phyloP scores from a whole-genome alignment of 441 rosid genomes.

The Monsonia emarginata region DNA sequence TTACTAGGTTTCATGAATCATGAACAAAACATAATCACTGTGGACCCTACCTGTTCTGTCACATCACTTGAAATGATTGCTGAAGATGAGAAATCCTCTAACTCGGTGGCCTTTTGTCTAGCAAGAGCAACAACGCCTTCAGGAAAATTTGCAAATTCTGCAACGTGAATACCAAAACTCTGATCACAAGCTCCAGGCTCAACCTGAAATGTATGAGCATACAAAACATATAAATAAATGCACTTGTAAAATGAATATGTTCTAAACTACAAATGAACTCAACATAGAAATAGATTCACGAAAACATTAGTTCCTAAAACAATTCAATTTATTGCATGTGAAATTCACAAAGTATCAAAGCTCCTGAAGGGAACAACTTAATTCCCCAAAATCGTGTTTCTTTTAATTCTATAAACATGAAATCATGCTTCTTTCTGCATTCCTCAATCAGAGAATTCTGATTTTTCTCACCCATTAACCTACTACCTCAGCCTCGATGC shows the following conservation, averaged over 20 bases:
- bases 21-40: background rate
- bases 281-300: background rate
- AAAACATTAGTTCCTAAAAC: background rate
- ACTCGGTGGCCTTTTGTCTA: constrained; percentile 89
- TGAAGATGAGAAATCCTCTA: constrained; percentile 83
- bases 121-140: constrained; percentile 86
- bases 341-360: background rate
- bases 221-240: constrained; percentile 10
- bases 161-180: constrained; percentile 98
- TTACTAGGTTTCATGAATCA: background rate
- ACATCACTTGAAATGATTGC: constrained; percentile 35
- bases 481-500: background rate
- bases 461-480: background rate
- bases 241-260: background rate
- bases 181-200: constrained; percentile 97
- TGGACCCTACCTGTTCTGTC: constrained; percentile 31
- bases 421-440: too few species aligned
- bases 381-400: background rate
- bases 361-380: background rate
- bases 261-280: background rate
- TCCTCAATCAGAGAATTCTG: background rate
- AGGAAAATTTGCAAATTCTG: constrained; percentile 95
- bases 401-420: too few species aligned
- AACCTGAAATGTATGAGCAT: constrained; percentile 38
- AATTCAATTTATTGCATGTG: background rate